Conservation (phyloP, 768 basidiomycete genomes). For the Tephrocybe sp. region DNA sequence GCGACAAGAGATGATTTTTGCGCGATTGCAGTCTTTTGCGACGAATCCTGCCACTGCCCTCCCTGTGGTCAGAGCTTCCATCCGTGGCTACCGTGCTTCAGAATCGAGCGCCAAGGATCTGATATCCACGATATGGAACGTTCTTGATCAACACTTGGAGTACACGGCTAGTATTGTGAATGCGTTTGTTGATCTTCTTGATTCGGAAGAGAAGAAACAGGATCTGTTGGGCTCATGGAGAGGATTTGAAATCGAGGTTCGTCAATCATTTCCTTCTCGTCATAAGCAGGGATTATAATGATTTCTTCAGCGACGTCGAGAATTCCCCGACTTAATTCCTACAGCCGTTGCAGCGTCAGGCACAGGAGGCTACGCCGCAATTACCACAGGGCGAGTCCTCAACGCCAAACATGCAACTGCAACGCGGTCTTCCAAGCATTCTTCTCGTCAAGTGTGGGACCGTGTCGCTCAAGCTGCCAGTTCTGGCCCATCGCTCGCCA, state of each 20-base stretch:
- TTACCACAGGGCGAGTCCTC: conserved; percentile 78
- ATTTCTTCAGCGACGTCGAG: conserved; percentile 65
- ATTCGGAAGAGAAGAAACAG: conserved; percentile 81
- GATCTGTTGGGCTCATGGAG: conserved; percentile 78
- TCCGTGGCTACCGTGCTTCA: conserved; percentile 71
- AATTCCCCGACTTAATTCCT: conserved; percentile 78
- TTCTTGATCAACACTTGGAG: conserved; percentile 55
- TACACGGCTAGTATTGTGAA: conserved; percentile 72
- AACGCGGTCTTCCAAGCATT: conserved; percentile 49
- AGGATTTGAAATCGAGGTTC: conserved; percentile 79
- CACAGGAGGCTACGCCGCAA: conserved; percentile 65
- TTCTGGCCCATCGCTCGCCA: conserved; percentile 33
- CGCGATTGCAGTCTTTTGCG: conserved; percentile 58
- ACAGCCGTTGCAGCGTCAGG: conserved; percentile 39
- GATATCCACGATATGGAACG: conserved; percentile 85
- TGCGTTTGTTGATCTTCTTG: conserved; percentile 66
- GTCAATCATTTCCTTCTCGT: conserved; percentile 6
- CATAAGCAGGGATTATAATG: background rate
- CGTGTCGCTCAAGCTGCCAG: conserved; percentile 82
- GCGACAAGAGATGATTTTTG: conserved; percentile 61
- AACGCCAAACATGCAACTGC: conserved; percentile 78
- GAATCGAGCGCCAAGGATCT: conserved; percentile 84
- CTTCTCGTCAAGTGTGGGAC: conserved; percentile 76
- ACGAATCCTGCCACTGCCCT: conserved; percentile 56
- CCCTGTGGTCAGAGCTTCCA: conserved; percentile 66